Conservation (phyloP, 306 rosid genomes). For the Castanea sativa region DNA sequence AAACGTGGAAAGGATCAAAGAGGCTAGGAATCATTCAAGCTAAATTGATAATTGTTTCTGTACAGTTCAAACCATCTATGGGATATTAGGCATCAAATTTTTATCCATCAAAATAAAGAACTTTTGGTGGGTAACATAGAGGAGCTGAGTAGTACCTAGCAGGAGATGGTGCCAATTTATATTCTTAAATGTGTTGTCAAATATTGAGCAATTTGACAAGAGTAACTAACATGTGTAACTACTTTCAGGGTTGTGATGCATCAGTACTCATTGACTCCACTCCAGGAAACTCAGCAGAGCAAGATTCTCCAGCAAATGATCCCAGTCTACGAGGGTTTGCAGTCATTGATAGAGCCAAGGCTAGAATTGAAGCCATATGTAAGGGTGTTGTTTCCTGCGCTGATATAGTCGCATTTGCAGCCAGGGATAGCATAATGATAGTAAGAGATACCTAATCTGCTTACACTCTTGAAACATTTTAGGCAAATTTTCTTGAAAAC, state of each 20-base stretch:
- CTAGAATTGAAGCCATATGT: conserved; percentile 61
- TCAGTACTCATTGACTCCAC: conserved; percentile 73
- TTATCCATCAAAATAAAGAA: no score
- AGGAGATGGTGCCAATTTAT: no score
- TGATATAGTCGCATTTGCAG: conserved; percentile 75
- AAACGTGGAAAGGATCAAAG: no score
- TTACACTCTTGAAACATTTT: conserved; percentile 1
- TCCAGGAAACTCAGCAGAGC: conserved; percentile 59
- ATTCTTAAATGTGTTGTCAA: no score
- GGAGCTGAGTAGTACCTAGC: no score
- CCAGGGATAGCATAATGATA: conserved; percentile 62
- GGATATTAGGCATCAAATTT: no score
- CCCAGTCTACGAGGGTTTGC: conserved; percentile 69
- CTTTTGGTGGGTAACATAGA: no score
- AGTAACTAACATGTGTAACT: not conserved
- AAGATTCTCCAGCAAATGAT: conserved; percentile 65
- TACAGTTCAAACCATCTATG: no score
- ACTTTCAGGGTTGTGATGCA: conserved; percentile 67
- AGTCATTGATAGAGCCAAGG: conserved; percentile 71
- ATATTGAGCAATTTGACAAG: not conserved
- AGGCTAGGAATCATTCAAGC: no score
- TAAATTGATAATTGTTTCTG: no score
- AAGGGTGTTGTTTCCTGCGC: conserved; percentile 65
- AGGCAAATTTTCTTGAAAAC: no score
- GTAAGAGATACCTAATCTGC: conserved; percentile 39